Conservation (phyloP, 2,329 filamentous ascomycete species). For the Exophiala viscosa region DNA sequence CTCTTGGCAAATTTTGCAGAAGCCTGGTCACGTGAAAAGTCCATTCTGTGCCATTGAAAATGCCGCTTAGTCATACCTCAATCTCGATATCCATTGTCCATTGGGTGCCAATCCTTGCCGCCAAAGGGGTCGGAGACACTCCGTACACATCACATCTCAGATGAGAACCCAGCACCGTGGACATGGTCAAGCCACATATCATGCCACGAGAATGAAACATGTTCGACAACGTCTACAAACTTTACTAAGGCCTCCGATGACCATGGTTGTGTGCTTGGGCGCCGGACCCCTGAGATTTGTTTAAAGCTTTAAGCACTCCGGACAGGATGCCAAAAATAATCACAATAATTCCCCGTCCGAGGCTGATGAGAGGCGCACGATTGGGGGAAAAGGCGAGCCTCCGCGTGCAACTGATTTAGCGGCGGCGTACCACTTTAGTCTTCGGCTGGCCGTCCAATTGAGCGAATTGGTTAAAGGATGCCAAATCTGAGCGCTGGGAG, state of each 20-base stretch:
- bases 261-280: background rate
- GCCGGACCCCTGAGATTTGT: background rate
- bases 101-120: too few relatives aligned
- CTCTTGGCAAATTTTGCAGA: conserved; percentile 5
- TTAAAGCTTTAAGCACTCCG: too few relatives aligned
- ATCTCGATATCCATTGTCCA: too few relatives aligned
- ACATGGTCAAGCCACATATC: conserved; percentile 12
- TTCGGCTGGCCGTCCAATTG: conserved; percentile 5
- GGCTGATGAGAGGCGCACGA: background rate
- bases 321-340: too few relatives aligned
- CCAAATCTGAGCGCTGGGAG: background rate
- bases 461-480: background rate
- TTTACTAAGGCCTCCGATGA: too few relatives aligned
- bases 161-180: too few relatives aligned
- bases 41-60: too few relatives aligned
- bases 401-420: conserved; percentile 1
- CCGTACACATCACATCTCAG: too few relatives aligned
- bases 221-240: background rate
- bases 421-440: conserved; percentile 4
- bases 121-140: too few relatives aligned
- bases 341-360: background rate
- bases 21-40: background rate
- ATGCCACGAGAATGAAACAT: conserved; percentile 7
- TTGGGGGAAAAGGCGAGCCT: background rate
- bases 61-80: too few relatives aligned